Percentiles rank a stretch among this genome's conserved stretches.
Conservation (phyloP, 2,329 filamentous ascomycete species). For the Fusarium haematococcum region DNA sequence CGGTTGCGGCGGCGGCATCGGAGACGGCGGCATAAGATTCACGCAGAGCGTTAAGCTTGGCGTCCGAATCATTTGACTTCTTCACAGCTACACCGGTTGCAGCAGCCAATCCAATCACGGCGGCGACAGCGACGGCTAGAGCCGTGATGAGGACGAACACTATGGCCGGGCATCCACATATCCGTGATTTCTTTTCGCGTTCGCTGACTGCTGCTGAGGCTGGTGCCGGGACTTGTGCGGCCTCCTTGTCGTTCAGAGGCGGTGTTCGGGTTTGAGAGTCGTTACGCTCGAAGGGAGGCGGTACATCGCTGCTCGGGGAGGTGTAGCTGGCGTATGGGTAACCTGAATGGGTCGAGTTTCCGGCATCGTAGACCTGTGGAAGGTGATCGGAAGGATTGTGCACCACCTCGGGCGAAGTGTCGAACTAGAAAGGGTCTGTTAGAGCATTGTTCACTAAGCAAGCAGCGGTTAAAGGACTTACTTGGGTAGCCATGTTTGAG, state of each 20-base stretch:
- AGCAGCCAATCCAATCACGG: conserved; percentile 59
- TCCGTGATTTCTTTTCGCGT: background rate
- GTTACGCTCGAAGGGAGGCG: background rate
- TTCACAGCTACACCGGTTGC: conserved; percentile 57
- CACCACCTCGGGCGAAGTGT: conserved; percentile 8
- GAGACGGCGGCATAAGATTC: conserved; percentile 10
- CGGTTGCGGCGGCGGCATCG: background rate
- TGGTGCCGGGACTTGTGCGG: background rate
- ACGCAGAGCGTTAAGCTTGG: conserved; percentile 41
- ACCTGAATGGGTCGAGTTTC: background rate
- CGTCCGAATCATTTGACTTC: conserved; percentile 53
- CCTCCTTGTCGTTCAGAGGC: background rate
- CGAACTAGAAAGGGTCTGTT: background rate
- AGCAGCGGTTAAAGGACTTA: background rate
- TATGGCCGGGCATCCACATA: conserved; percentile 47
- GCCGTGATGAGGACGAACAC: conserved; percentile 55
- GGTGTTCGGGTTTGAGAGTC: background rate
- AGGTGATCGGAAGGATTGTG: background rate
- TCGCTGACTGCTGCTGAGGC: background rate
- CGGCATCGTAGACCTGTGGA: background rate
- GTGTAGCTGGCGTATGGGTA: background rate
- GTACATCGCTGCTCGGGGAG: background rate
- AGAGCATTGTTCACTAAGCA: background rate
- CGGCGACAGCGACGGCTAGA: conserved; percentile 52
- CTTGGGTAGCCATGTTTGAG: background rate